Conservation (phyloP, 2,329 filamentous ascomycete species). For the Neonectria faginata region DNA sequence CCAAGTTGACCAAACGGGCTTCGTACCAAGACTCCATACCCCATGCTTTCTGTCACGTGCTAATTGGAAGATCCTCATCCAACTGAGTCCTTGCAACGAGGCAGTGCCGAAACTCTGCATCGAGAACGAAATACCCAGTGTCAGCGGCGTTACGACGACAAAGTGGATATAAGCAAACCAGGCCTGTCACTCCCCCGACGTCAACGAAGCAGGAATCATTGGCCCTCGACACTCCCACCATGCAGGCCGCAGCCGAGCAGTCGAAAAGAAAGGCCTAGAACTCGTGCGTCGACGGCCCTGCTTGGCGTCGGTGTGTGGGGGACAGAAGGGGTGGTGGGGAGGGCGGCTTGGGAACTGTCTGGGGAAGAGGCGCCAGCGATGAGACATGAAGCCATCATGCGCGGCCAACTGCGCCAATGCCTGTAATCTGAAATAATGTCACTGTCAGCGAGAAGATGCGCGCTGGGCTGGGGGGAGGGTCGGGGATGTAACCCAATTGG, state of each 20-base stretch:
- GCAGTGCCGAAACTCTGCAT: slow-evolving; percentile 10
- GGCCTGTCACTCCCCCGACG: neutral
- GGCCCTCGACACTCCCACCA: slow-evolving; percentile 2
- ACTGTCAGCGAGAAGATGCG: slow-evolving; percentile 9
- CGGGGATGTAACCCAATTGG: slow-evolving; percentile 17
- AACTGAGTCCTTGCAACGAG: neutral
- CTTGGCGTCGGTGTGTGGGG: slow-evolving; percentile 20
- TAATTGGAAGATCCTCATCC: neutral
- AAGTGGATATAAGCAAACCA: slow-evolving; percentile 6
- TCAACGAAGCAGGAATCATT: slow-evolving; percentile 5
- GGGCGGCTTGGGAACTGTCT: slow-evolving; percentile 30
- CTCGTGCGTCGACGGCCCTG: neutral
- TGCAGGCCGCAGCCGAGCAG: slow-evolving; percentile 1
- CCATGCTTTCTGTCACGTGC: neutral
- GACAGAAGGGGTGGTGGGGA: slow-evolving; percentile 12
- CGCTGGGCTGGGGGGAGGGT: slow-evolving; percentile 3
- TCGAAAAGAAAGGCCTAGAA: slow-evolving; percentile 5
- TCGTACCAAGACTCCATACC: neutral
- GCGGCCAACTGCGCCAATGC: slow-evolving; percentile 16
- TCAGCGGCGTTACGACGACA: neutral
- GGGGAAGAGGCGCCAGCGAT: slow-evolving; percentile 25
- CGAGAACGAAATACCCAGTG: neutral
- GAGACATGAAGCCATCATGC: slow-evolving; percentile 13
- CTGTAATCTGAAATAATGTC: neutral
- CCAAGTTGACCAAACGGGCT: neutral